Base-by-base conservation (phyloP, 2,329 filamentous ascomycete genomes). In the Botryotinia narcissicola region DNA sequence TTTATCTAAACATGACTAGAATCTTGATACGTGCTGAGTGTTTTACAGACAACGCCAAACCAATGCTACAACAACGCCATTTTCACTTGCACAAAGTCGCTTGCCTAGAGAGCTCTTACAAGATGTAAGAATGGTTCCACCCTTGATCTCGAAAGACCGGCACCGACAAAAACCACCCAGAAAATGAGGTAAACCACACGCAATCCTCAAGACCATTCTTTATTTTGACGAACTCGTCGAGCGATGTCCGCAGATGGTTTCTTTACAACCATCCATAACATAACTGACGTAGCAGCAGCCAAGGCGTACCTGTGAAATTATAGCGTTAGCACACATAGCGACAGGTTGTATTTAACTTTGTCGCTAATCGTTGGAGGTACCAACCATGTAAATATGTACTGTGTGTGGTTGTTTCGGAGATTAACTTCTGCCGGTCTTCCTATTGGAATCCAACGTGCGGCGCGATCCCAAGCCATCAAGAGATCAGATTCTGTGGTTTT, bases 381-480 rank as follows among this genome's bases (percentile, higher is more conserved):
- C 80, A 89, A 98, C 96, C 96, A 99, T 77, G 96, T 99, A 83
- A 98, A 96, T 78, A 99, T 99, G 83, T 99, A 99, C 86, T 98
- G 96, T 76, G 93, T 91, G 83, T 99, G 96, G 83, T 97, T 98
- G 82, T 99, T 99, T 82, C 94, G 89, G 80, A 99, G 85, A 81
- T 97, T 97, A 75, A 99, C 95, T 83, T 97, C 94, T 7, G 96
- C 89, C 10, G 93, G 85, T 80, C 95, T 88, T 22, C 95, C 96
- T 81, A 98, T 95, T 2, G 96, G 96, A 74, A 98, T 91, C 42
- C 96, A 96, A 79, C 92, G 92, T 22, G 88, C 87, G 80, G 93
- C 88, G 80, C 94, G 89, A 79, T 95, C 90, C 80, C 94, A 91
- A 75, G 91, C 87, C 77, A 89, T 88, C 78, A 98, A 84, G 79